Base-by-base conservation (phyloP, 1,284 basidiomycete species). In the Psilocybe mexicana region DNA sequence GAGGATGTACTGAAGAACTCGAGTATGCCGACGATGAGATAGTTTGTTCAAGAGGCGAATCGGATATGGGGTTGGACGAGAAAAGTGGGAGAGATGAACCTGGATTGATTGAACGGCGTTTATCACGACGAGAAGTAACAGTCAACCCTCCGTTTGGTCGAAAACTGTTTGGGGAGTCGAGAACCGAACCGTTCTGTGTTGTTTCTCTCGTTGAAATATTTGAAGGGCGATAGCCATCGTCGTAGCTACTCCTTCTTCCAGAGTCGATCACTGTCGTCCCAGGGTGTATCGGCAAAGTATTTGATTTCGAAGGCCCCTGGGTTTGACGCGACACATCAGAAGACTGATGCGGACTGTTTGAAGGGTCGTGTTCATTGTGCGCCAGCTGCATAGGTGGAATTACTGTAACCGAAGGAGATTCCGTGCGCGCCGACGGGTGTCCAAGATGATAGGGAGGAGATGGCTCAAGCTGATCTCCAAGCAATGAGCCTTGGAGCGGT, bases 231-330 rank as follows among this genome's bases (percentile, higher is more conserved):
- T 82, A 73, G 43, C 83, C 79, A 57, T 84, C 83, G 60, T 88
- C 86, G 59, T 81, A 84, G 63, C 83, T 87, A 64, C 79, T 83
- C 46, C 83, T 75, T 42, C 82, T 77, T 70, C 75, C 59, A 72
- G 51, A 59, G 24, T 67, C 66, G 4, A 50, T 45, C 11, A 63
- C 61, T 26, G 55, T 49, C 43, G 60, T 56, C 23, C 54, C 35
- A 30, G 62, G 54, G 26, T 70, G 72, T 30, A 75, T 57, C 47
- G 76, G 74, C 28, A 76, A 65, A 3, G 74, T 75, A 50, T 68
- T 73, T 38, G 73, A 72, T 54, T 76, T 77, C 2, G 61, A 52
- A 25, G 71, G 69, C 11, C 60, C 61, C 49, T 65, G 58, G 42
- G 65, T 61, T 26, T 61, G 60, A 42, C 62, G 64, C 40, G 56